phyloP scores from a whole-genome alignment of 306 rosid genomes.

The Citrullus colocynthis region DNA sequence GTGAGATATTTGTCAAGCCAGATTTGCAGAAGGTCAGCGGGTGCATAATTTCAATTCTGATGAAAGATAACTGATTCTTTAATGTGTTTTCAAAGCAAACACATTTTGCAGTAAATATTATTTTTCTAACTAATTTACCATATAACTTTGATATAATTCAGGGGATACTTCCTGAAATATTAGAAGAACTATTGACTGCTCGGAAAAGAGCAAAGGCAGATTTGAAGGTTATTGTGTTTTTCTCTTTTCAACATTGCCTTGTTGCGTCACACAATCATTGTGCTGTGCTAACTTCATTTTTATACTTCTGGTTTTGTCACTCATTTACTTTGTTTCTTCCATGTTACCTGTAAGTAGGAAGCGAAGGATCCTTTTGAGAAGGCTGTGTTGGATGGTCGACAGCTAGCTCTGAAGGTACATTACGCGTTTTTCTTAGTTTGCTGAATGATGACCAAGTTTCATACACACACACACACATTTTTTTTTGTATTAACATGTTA shows the following conservation, averaged over 20 bases:
- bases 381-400: slow-evolving; percentile 96
- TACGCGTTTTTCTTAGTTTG: slow-evolving; percentile 6
- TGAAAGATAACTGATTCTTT: not conserved
- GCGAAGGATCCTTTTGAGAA: slow-evolving; percentile 91
- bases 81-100: not conserved
- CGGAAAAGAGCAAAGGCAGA: slow-evolving; percentile 97
- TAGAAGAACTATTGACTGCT: slow-evolving; percentile 84
- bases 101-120: not conserved
- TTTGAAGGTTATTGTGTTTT: slow-evolving; percentile 46
- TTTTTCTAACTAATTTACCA: not conserved
- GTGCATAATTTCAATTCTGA: not conserved
- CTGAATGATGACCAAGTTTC: not conserved
- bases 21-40: slow-evolving; percentile 61
- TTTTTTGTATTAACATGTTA: not conserved
- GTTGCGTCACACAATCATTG: slow-evolving; percentile 6
- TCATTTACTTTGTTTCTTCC: not conserved
- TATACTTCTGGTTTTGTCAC: not conserved
- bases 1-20: slow-evolving; percentile 82
- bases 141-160: slow-evolving; percentile 15
- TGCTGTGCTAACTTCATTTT: slow-evolving; percentile 4
- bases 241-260: not conserved
- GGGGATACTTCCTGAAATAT: slow-evolving; percentile 99
- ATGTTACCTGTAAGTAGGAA: slow-evolving; percentile 33
- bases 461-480: too few relatives aligned
- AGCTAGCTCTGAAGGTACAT: slow-evolving; percentile 72